Evolutionary conservation across 2,329 filamentous ascomycete species (phyloP).

Genomic region (Alternaria sp.): DNA sequence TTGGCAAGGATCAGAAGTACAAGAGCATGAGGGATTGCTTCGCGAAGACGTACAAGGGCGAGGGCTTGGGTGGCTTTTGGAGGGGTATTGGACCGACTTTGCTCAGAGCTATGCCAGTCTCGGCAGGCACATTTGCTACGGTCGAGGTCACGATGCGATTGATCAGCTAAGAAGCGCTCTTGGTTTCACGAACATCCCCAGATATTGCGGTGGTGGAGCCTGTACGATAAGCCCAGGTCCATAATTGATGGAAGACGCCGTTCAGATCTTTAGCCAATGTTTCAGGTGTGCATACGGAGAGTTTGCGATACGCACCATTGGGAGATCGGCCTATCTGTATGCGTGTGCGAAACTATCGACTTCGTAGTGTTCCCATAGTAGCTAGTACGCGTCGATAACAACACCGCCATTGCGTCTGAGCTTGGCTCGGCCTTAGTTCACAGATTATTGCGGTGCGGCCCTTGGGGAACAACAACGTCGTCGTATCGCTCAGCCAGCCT

Average conservation of each 20-base stretch:
- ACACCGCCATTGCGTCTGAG: neutral
- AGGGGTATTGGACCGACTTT: constrained; percentile 90
- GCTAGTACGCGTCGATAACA: neutral
- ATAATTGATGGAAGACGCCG: neutral
- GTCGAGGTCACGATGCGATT: constrained; percentile 34
- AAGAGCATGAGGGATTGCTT: constrained; percentile 89
- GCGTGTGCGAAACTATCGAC: neutral
- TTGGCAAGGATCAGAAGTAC: constrained; percentile 75
- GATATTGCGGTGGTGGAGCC: neutral
- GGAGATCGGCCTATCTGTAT: neutral
- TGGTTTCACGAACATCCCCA: neutral
- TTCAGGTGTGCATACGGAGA: neutral
- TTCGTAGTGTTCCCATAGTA: neutral
- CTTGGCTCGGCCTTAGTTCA: neutral
- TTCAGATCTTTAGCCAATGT: neutral
- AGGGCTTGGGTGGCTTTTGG: constrained; percentile 89
- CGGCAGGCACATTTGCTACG: constrained; percentile 95
- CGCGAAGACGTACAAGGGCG: constrained; percentile 75
- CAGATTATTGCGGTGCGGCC: neutral
- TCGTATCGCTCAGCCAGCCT: neutral
- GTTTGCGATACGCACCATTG: neutral
- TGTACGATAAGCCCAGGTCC: neutral
- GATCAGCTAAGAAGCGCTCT: constrained; percentile 15
- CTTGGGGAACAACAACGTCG: neutral
- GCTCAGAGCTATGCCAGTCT: constrained; percentile 94